Conservation (phyloP, 2,329 filamentous ascomycete genomes). For the Exophiala aquamarina region DNA sequence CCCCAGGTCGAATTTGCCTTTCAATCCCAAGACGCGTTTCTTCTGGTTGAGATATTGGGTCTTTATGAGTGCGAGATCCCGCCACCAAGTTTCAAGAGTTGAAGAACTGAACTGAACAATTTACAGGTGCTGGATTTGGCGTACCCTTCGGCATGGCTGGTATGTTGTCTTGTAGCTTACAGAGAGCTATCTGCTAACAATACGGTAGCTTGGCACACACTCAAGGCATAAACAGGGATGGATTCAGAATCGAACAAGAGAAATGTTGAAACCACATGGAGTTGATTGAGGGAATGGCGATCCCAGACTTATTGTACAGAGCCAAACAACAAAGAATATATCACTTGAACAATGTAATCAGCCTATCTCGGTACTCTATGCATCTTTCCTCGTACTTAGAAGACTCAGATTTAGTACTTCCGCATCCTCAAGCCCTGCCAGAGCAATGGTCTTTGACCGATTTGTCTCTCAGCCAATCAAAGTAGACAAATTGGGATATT, state of each 20-base stretch:
- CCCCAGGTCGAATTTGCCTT: constrained; percentile 90
- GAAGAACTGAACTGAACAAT: constrained; percentile 12
- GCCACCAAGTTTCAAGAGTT: constrained; percentile 8
- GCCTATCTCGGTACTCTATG: no score
- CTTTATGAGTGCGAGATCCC: constrained; percentile 64
- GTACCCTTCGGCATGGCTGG: constrained; percentile 64
- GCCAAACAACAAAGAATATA: constrained; percentile 13
- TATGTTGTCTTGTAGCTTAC: constrained; percentile 42
- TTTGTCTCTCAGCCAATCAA: neutral
- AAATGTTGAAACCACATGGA: neutral
- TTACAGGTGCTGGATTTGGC: constrained; percentile 56
- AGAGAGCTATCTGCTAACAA: constrained; percentile 28
- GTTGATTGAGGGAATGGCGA: constrained; percentile 16
- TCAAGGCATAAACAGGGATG: constrained; percentile 54
- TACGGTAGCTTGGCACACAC: constrained; percentile 63
- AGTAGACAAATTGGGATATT: neutral
- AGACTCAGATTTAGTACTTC: no score
- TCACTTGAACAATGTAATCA: no score
- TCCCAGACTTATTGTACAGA: constrained; percentile 21
- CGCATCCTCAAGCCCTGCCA: no score
- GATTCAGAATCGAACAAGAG: neutral
- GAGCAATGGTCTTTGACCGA: no score
- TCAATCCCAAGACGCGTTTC: constrained; percentile 88
- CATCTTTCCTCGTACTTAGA: no score
- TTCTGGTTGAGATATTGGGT: constrained; percentile 82